phyloP scores from a whole-genome alignment of 768 basidiomycete genomes.

The Macrolepiota albuminosa region DNA sequence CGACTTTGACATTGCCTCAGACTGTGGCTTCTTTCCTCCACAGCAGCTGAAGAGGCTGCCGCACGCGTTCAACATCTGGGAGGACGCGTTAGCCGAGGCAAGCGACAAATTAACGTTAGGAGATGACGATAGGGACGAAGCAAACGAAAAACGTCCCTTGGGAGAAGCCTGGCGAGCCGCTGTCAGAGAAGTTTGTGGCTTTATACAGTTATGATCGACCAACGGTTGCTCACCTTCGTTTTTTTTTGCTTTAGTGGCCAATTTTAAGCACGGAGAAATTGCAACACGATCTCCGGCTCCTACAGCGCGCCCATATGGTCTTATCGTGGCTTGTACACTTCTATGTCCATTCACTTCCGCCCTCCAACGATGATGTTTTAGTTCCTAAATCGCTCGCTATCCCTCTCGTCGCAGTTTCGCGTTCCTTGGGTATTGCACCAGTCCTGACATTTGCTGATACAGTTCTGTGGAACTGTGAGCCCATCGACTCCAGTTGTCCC shows the following conservation, averaged over 20 bases:
- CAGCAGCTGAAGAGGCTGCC: constrained; percentile 54
- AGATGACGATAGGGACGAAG: constrained; percentile 46
- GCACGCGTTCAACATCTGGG: constrained; percentile 61
- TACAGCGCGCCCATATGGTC: constrained; percentile 86
- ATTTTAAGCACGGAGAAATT: constrained; percentile 55
- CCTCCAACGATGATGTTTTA: constrained; percentile 34
- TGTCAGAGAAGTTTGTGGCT: constrained; percentile 55
- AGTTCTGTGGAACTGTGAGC: constrained; percentile 89
- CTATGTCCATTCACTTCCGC: constrained; percentile 79
- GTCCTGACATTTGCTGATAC: constrained; percentile 95
- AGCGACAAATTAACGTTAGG: constrained; percentile 50
- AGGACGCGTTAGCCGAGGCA: constrained; percentile 55
- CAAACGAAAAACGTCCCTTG: constrained; percentile 40
- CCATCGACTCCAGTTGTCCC: constrained; percentile 51
- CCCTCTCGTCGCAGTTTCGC: constrained; percentile 75
- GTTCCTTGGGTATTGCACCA: constrained; percentile 79
- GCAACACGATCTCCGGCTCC: constrained; percentile 47
- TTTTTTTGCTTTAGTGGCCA: constrained; percentile 54
- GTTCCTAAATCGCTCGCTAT: constrained; percentile 76
- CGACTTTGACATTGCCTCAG: constrained; percentile 53
- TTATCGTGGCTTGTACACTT: constrained; percentile 87
- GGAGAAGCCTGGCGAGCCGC: constrained; percentile 67
- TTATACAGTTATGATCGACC: neutral
- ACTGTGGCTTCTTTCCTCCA: constrained; percentile 83
- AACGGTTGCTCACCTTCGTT: constrained; percentile 10